These are phyloP conservation scores for Beauveria pseudobassiana DNA, from an alignment of 2,329 filamentous ascomycete genomes.

Conservation along the genomic window DNA sequence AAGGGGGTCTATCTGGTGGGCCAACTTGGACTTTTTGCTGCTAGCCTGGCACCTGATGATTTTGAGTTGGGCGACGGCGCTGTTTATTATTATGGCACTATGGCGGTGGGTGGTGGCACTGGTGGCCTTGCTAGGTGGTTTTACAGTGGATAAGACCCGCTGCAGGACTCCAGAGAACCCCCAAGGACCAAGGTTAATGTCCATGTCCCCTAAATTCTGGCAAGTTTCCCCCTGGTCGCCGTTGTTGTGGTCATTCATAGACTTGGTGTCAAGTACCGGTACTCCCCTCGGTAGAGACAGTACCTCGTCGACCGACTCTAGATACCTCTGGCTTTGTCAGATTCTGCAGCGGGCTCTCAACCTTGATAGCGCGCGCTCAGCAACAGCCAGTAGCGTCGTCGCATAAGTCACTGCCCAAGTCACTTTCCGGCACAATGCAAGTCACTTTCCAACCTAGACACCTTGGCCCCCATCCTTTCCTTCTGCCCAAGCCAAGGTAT, in stretches of 20 bases:
- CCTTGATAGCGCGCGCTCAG: not conserved
- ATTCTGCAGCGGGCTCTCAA: not conserved
- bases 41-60: too few species aligned
- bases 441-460: not conserved
- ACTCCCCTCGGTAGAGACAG: not conserved
- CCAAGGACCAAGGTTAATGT: not conserved
- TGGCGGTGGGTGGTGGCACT: not conserved
- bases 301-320: not conserved
- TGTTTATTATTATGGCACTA: too few species aligned
- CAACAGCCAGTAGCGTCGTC: too few species aligned
- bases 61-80: too few species aligned
- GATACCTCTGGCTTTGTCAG: not conserved
- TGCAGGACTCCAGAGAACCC: not conserved
- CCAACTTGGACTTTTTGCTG: too few species aligned
- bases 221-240: not conserved
- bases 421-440: not conserved
- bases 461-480: not conserved
- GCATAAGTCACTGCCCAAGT: not conserved
- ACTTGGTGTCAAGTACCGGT: not conserved
- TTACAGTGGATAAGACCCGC: constrained; percentile 4
- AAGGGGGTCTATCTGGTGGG: too few species aligned
- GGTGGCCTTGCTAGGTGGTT: not conserved
- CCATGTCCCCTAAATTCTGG: too few species aligned
- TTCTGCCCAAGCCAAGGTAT: not conserved
- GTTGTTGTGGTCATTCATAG: not conserved